Evolutionary conservation across 805 yeast genomes (phyloP).

Genomic region (Wickerhamomyces pijperi): DNA sequence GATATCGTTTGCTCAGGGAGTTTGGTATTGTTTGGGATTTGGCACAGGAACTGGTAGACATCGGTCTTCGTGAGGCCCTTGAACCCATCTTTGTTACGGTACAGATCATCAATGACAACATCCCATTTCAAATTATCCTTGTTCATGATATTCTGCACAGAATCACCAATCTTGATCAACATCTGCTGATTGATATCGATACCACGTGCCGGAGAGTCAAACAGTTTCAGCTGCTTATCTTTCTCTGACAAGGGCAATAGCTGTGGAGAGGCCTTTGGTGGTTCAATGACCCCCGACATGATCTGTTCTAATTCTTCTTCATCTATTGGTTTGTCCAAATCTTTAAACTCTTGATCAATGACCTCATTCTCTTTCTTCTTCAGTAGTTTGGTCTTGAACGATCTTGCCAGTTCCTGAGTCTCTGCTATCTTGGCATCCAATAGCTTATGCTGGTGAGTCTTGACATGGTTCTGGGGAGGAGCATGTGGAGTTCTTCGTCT

Average conservation of each 20-base stretch:
- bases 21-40: slow-evolving; percentile 22
- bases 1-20: slow-evolving; percentile 11
- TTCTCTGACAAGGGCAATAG: not conserved
- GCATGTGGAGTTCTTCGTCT: not conserved
- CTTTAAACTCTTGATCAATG: slow-evolving; percentile 5
- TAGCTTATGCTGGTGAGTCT: not conserved
- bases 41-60: slow-evolving; percentile 22
- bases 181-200: slow-evolving; percentile 24
- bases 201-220: slow-evolving; percentile 16
- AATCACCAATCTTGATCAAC: slow-evolving; percentile 27
- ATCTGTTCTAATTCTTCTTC: slow-evolving; percentile 12
- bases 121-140: slow-evolving; percentile 34
- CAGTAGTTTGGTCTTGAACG: slow-evolving; percentile 8
- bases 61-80: slow-evolving; percentile 20
- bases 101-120: slow-evolving; percentile 17
- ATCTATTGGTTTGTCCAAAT: slow-evolving; percentile 7
- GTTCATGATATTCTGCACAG: slow-evolving; percentile 28
- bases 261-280: not conserved
- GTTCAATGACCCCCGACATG: slow-evolving; percentile 2
- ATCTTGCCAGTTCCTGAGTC: slow-evolving; percentile 9
- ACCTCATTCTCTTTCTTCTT: slow-evolving; percentile 8
- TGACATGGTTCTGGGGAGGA: not conserved
- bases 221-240: slow-evolving; percentile 5
- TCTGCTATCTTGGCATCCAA: slow-evolving; percentile 12
- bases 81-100: slow-evolving; percentile 23